Conservation (phyloP, 257 asterid species). For the Anisodus acutangulus region DNA sequence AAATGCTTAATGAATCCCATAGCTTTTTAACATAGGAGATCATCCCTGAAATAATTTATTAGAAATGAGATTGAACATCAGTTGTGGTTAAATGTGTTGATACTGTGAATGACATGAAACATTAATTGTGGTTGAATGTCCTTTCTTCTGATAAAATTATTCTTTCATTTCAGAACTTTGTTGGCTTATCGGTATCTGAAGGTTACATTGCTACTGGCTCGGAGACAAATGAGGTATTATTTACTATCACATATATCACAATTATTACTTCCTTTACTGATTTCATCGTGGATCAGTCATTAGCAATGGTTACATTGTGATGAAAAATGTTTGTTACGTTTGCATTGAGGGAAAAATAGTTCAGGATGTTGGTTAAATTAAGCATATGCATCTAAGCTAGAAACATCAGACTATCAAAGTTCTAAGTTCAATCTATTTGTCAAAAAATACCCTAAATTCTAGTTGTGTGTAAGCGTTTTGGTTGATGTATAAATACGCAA, state of each 20-base stretch:
- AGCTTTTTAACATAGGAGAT: slow-evolving; percentile 3
- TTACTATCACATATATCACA: neutral
- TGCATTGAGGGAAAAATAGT: neutral
- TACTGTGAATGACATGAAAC: slow-evolving; percentile 9
- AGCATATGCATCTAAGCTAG: neutral
- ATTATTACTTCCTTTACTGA: neutral
- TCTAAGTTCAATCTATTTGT: neutral
- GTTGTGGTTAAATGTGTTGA: slow-evolving; percentile 14
- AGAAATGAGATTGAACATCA: slow-evolving; percentile 17
- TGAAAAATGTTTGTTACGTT: neutral
- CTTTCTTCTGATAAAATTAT: slow-evolving; percentile 32
- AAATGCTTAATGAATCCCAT: neutral
- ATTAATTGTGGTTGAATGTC: slow-evolving; percentile 10
- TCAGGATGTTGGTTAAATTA: neutral
- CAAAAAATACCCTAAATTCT: neutral
- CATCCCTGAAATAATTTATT: slow-evolving; percentile 17
- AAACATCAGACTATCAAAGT: neutral
- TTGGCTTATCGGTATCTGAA: slow-evolving; percentile 90
- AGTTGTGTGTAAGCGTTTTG: neutral
- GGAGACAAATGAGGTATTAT: slow-evolving; percentile 88
- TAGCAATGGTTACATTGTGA: neutral
- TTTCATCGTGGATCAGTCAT: neutral
- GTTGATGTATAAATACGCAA: neutral
- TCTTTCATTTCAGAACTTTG: slow-evolving; percentile 77
- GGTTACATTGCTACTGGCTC: slow-evolving; percentile 98